Conservation (phyloP, 805 yeast species). For the Kockiozyma suomiensis region DNA sequence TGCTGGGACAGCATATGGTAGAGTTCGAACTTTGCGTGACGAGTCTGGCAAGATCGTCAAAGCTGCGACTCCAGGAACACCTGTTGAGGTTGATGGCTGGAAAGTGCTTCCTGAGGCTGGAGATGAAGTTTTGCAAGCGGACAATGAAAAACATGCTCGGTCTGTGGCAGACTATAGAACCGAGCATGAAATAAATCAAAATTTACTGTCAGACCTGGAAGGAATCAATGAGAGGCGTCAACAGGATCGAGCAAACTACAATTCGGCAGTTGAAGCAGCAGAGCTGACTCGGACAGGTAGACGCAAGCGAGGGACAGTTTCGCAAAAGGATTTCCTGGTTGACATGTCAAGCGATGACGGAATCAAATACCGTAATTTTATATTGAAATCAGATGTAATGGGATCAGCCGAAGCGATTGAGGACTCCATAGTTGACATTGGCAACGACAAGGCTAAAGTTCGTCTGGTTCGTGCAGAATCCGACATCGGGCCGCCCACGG, state of each 20-base stretch:
- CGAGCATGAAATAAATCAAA: conserved; percentile 54
- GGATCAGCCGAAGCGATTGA: conserved; percentile 94
- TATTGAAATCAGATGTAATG: conserved; percentile 86
- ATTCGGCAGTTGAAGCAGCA: conserved; percentile 55
- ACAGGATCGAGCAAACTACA: conserved; percentile 47
- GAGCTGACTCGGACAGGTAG: conserved; percentile 35
- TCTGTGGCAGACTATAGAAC: conserved; percentile 68
- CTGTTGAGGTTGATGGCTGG: conserved; percentile 94
- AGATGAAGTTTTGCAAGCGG: conserved; percentile 76
- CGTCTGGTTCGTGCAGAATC: conserved; percentile 73
- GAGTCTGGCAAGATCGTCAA: conserved; percentile 67
- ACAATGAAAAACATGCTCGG: conserved; percentile 68
- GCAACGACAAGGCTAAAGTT: conserved; percentile 80
- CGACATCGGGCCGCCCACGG: conserved; percentile 83
- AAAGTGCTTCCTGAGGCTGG: conserved; percentile 91
- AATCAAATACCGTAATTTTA: conserved; percentile 54
- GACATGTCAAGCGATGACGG: conserved; percentile 36
- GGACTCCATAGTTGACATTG: conserved; percentile 79
- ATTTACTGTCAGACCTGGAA: conserved; percentile 67
- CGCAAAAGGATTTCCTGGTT: conserved; percentile 36
- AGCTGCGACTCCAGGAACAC: conserved; percentile 80
- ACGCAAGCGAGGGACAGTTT: neutral
- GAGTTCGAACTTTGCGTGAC: conserved; percentile 74
- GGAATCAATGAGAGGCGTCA: conserved; percentile 68
- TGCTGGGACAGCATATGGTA: conserved; percentile 86